These are phyloP conservation scores for Suillus occidentalis DNA, from an alignment of 768 basidiomycete genomes.

Conservation along the genomic window DNA sequence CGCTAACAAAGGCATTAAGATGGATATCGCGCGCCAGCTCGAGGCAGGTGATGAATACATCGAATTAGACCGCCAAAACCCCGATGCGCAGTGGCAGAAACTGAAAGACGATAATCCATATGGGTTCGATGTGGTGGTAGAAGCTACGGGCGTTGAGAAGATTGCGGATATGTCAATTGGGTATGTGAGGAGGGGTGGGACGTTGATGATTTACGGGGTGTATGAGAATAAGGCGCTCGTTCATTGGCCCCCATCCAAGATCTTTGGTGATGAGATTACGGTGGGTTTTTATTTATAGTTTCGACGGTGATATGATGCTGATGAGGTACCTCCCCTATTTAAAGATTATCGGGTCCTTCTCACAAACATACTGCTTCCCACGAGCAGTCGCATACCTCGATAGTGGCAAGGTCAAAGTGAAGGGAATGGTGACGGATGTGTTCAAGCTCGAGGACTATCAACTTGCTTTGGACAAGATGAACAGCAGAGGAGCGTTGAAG, in stretches of 20 bases:
- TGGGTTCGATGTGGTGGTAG: slow-evolving; percentile 86
- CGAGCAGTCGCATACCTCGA: slow-evolving; percentile 89
- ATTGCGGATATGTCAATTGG: slow-evolving; percentile 88
- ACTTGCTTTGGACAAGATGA: slow-evolving; percentile 72
- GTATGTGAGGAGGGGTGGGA: slow-evolving; percentile 84
- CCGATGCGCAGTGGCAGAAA: slow-evolving; percentile 76
- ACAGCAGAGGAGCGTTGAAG: slow-evolving; percentile 57
- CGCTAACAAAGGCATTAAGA: slow-evolving; percentile 89
- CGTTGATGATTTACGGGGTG: slow-evolving; percentile 87
- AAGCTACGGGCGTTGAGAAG: slow-evolving; percentile 82
- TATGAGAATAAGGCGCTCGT: slow-evolving; percentile 85
- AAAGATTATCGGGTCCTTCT: slow-evolving; percentile 89
- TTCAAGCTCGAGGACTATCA: slow-evolving; percentile 72
- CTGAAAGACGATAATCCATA: slow-evolving; percentile 81
- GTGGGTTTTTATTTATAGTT: slow-evolving; percentile 28
- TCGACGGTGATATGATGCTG: neutral
- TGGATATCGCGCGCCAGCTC: slow-evolving; percentile 78
- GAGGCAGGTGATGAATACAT: slow-evolving; percentile 84
- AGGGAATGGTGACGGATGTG: slow-evolving; percentile 76
- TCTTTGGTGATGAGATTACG: slow-evolving; percentile 70
- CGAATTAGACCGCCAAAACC: slow-evolving; percentile 75
- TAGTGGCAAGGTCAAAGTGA: slow-evolving; percentile 76
- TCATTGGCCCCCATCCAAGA: slow-evolving; percentile 85
- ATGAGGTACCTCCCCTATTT: neutral
- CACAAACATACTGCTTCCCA: slow-evolving; percentile 88